Percentiles rank a stretch among this genome's conserved stretches.
phyloP scores from a whole-genome alignment of 768 basidiomycete species.

The Collybiopsis luxurians region DNA sequence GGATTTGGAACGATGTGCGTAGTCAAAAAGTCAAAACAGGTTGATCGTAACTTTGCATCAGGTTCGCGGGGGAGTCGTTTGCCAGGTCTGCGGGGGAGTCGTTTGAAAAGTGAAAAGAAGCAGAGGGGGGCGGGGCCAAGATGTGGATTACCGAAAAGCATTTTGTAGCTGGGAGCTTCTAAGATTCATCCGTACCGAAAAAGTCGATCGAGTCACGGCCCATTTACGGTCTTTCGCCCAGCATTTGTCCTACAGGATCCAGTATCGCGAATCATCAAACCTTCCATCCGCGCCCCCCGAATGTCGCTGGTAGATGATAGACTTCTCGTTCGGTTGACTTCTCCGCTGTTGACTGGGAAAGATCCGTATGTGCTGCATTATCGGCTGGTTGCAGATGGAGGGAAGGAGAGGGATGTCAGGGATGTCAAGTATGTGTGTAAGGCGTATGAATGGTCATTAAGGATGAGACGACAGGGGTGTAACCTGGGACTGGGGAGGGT shows the following conservation, averaged over 20 bases:
- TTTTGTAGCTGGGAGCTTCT: slow-evolving; percentile 70
- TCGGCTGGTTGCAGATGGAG: slow-evolving; percentile 48
- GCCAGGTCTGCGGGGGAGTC: slow-evolving; percentile 56
- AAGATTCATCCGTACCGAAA: slow-evolving; percentile 42
- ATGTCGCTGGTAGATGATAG: slow-evolving; percentile 34
- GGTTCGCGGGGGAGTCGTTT: no score
- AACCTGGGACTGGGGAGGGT: not conserved
- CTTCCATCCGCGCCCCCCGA: slow-evolving; percentile 26
- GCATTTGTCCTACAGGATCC: slow-evolving; percentile 43
- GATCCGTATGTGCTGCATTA: slow-evolving; percentile 80
- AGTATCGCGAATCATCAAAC: slow-evolving; percentile 27
- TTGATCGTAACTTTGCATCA: slow-evolving; percentile 46
- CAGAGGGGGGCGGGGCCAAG: slow-evolving; percentile 34
- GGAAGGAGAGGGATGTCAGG: slow-evolving; percentile 45
- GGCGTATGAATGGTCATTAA: slow-evolving; percentile 69
- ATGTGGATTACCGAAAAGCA: slow-evolving; percentile 61
- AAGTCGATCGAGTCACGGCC: slow-evolving; percentile 50
- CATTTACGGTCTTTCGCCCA: slow-evolving; percentile 60
- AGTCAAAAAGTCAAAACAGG: slow-evolving; percentile 33
- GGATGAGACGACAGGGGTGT: slow-evolving; percentile 45
- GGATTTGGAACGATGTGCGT: slow-evolving; percentile 65
- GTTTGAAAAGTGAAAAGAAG: slow-evolving; percentile 61
- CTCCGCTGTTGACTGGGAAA: slow-evolving; percentile 66
- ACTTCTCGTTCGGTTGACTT: slow-evolving; percentile 78
- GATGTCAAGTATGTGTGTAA: slow-evolving; percentile 74